Conservation (phyloP, 2,329 filamentous ascomycete species). For the Nemania sp. region DNA sequence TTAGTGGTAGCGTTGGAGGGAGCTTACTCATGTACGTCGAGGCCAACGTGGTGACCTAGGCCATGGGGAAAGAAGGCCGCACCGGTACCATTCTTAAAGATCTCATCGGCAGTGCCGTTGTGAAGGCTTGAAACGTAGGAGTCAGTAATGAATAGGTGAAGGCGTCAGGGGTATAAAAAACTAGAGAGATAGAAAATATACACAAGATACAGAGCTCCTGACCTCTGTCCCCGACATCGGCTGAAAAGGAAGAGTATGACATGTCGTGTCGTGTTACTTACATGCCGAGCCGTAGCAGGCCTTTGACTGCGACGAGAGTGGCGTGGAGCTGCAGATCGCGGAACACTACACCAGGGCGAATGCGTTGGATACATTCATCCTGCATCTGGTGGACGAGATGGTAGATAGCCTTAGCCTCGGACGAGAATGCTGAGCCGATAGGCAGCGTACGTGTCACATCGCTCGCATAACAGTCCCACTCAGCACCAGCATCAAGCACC, state of each 20-base stretch:
- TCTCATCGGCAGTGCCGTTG: conserved; percentile 68
- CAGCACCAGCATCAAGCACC: conserved; percentile 87
- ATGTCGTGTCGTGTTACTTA: conserved; percentile 16
- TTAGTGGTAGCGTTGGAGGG: not conserved
- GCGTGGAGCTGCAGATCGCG: conserved; percentile 79
- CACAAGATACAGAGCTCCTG: not conserved
- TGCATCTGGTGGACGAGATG: conserved; percentile 86
- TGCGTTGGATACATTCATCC: conserved; percentile 73
- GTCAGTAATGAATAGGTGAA: conserved; percentile 6
- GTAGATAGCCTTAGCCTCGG: conserved; percentile 79
- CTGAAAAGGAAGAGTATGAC: not conserved
- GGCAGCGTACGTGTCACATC: conserved; percentile 93
- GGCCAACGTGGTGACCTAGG: conserved; percentile 72
- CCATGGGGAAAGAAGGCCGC: conserved; percentile 76
- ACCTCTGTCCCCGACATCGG: not conserved
- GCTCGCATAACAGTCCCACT: conserved; percentile 86
- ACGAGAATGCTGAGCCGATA: conserved; percentile 67
- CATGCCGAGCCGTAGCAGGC: conserved; percentile 78
- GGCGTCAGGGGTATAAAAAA: not conserved
- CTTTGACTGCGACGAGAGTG: conserved; percentile 76
- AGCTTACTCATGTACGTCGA: conserved; percentile 70
- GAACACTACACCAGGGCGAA: conserved; percentile 78
- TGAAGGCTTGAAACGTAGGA: conserved; percentile 56
- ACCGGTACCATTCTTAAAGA: conserved; percentile 65
- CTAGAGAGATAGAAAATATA: not conserved